Evolutionary conservation across 2,329 filamentous ascomycete genomes (phyloP).

Genomic region (Chaetomium sp.): DNA sequence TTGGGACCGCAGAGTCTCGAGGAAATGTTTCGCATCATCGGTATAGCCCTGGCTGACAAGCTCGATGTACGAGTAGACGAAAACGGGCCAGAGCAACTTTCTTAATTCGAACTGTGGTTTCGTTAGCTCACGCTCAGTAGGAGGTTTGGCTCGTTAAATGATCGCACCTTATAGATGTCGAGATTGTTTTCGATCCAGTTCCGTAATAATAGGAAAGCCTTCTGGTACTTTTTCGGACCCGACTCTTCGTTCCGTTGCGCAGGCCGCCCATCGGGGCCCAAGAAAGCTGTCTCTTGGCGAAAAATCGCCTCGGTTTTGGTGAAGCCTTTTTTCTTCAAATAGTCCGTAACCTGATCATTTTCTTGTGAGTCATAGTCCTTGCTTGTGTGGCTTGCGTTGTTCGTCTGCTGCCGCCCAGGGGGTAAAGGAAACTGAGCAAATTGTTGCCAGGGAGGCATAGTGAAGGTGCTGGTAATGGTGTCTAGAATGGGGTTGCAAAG

Average conservation of each 20-base stretch:
- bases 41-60: slow-evolving; percentile 66
- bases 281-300: slow-evolving; percentile 77
- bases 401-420: neutral
- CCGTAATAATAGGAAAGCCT: slow-evolving; percentile 65
- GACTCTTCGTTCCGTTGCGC: slow-evolving; percentile 59
- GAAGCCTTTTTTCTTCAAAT: slow-evolving; percentile 92
- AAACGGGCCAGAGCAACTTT: slow-evolving; percentile 86
- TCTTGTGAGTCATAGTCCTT: slow-evolving; percentile 3
- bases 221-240: slow-evolving; percentile 70
- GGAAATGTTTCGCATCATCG: slow-evolving; percentile 67
- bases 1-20: slow-evolving; percentile 56
- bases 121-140: too few species aligned
- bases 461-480: neutral
- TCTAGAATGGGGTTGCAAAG: neutral
- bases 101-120: slow-evolving; percentile 66
- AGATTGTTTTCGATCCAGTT: slow-evolving; percentile 88
- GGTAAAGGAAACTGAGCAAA: neutral
- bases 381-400: neutral
- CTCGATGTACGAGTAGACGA: slow-evolving; percentile 86
- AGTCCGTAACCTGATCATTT: slow-evolving; percentile 67
- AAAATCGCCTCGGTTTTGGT: slow-evolving; percentile 88
- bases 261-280: slow-evolving; percentile 74
- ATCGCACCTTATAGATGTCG: slow-evolving; percentile 79
- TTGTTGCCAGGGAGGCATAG: neutral
- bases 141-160: too few species aligned